Conservation (phyloP, 768 basidiomycete genomes). For the Cystofilobasidium macerans region DNA sequence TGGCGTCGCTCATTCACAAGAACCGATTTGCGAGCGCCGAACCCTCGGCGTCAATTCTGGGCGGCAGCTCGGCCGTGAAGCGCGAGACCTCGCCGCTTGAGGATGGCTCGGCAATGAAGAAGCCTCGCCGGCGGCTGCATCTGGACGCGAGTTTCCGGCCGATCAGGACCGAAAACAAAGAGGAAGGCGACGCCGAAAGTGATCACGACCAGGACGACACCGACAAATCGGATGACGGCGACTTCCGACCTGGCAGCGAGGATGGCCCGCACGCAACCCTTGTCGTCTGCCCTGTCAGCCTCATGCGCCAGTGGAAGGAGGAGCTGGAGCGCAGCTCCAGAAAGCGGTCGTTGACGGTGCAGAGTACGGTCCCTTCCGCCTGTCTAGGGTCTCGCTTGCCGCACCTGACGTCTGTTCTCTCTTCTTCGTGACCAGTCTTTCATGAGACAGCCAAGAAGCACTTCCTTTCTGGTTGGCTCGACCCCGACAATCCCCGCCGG, state of each 20-base stretch:
- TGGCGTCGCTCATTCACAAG: constrained; percentile 77
- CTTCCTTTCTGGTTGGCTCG: constrained; percentile 3
- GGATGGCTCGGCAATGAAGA: constrained; percentile 45
- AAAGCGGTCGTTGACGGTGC: constrained; percentile 52
- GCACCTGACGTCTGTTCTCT: neutral
- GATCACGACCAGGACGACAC: constrained; percentile 6
- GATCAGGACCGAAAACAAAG: constrained; percentile 27
- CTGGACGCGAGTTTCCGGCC: constrained; percentile 56
- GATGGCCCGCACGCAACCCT: constrained; percentile 52
- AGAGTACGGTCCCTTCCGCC: constrained; percentile 35
- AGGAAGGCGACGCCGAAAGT: neutral
- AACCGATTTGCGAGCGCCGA: constrained; percentile 42
- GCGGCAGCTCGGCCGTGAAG: constrained; percentile 28
- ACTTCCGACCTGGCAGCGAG: neutral
- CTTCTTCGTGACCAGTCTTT: constrained; percentile 9
- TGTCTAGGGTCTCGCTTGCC: neutral
- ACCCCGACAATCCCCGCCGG: constrained; percentile 18
- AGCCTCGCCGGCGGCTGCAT: constrained; percentile 38
- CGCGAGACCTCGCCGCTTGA: neutral
- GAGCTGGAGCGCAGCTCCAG: constrained; percentile 78
- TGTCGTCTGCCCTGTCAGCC: constrained; percentile 82
- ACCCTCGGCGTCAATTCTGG: constrained; percentile 32
- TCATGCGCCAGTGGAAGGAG: constrained; percentile 85
- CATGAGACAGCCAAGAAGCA: constrained; percentile 1
- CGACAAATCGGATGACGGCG: neutral